Base-by-base conservation (phyloP, 108 stramenopile genomes). In the Stephanodiscus triporus region DNA sequence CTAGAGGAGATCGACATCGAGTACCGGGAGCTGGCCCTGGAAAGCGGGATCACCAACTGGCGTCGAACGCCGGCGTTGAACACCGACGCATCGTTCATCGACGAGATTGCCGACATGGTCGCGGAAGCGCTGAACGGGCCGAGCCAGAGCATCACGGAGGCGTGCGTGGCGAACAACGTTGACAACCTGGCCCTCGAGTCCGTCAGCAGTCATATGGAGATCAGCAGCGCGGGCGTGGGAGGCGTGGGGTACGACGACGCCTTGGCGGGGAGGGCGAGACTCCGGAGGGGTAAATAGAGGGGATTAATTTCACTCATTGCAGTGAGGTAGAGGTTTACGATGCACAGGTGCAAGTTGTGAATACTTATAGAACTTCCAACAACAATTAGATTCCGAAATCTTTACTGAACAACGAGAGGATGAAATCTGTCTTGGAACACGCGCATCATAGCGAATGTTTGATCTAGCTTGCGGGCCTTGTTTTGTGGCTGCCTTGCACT, bases 1-100 rank as follows among this genome's bases (percentile, higher is more conserved):
- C 87, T 99, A 70, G 98, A 98, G 86, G 99, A 99, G 78, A 98
- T 99, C 75, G 99, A 98, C 86, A 96, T 98, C 69, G 99, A 99
- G 83, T 99, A 99, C 75, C 81, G 95, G 30, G 98, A 99, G 75
- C 71, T 99, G 40, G 99, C 99, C 27, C 84, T 97, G 73, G 94
- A 98, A 72, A 86, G 85, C 47, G 99, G 98, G 29, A 89, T 97
- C 36, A 76, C 76, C 29, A 90, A 96, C 66, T 98, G 97, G 94
- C 63, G 92, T 30, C 84, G 97, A 34, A 95, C 95, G 62, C 97
- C 98, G 11, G 97, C 97, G 17, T 86, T 98, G 54, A 99, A 99
- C 76, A 97, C 97, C 34, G 96, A 98, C 67, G 67, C 81, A 9
- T 75, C 83, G 11, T 98, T 99, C 73, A 95, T 97, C 40, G 77